Percentiles rank a stretch among this genome's conserved stretches.
These are phyloP conservation scores for Coniochaeta pulveracea DNA, from an alignment of 2,329 filamentous ascomycete species.

Conservation along the genomic window DNA sequence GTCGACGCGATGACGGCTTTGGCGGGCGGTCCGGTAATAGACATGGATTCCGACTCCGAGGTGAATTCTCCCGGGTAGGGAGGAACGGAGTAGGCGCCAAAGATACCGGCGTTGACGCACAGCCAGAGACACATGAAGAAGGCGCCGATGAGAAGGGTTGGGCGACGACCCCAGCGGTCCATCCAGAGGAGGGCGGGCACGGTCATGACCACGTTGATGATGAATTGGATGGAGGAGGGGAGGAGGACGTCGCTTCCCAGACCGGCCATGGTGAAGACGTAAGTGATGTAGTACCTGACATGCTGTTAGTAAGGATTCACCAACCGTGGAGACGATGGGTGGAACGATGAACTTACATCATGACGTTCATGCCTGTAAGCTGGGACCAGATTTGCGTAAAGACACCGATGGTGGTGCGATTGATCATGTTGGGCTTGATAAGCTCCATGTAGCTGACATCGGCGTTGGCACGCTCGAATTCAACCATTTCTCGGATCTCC, in stretches of 20 bases:
- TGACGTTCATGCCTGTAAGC: slow-evolving; percentile 66
- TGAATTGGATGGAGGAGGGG: slow-evolving; percentile 59
- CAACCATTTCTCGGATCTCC: slow-evolving; percentile 63
- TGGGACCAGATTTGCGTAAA: slow-evolving; percentile 70
- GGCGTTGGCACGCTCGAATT: slow-evolving; percentile 59
- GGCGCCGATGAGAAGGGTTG: slow-evolving; percentile 53
- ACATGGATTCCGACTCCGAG: slow-evolving; percentile 31
- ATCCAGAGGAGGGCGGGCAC: slow-evolving; percentile 64
- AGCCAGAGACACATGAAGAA: slow-evolving; percentile 47
- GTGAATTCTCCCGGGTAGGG: slow-evolving; percentile 22
- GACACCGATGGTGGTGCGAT: slow-evolving; percentile 59
- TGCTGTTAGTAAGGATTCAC: no score
- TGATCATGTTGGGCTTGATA: slow-evolving; percentile 62
- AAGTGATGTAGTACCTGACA: slow-evolving; percentile 54
- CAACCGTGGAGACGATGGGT: background rate
- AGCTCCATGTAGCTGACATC: slow-evolving; percentile 63
- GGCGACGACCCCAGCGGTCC: slow-evolving; percentile 65
- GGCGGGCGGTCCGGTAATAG: slow-evolving; percentile 33
- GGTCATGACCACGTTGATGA: slow-evolving; percentile 75
- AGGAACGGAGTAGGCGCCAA: slow-evolving; percentile 27
- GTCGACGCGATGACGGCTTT: slow-evolving; percentile 54
- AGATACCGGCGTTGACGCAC: slow-evolving; percentile 32
- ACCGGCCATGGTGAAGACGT: slow-evolving; percentile 63
- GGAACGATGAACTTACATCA: slow-evolving; percentile 31
- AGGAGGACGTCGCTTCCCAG: slow-evolving; percentile 48